Conservation (phyloP, 495 filamentous ascomycete genomes). For the Penicillium mononematosum region DNA sequence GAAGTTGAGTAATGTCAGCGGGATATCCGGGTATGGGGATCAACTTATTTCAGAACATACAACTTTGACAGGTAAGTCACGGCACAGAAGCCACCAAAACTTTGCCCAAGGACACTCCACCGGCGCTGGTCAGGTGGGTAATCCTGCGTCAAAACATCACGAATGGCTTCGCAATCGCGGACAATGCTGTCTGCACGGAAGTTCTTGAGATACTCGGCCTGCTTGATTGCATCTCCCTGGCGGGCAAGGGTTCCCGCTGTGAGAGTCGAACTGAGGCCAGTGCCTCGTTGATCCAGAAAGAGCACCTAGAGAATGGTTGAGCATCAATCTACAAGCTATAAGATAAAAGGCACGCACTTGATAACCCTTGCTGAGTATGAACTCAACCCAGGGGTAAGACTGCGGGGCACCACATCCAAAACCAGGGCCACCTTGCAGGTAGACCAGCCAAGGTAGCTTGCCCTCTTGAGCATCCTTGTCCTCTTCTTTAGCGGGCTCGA, state of each 20-base stretch:
- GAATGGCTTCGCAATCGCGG: slow-evolving; percentile 82
- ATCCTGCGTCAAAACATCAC: slow-evolving; percentile 66
- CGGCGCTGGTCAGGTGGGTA: slow-evolving; percentile 69
- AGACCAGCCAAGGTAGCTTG: slow-evolving; percentile 62
- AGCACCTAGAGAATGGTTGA: slow-evolving; percentile 54
- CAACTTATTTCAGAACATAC: slow-evolving; percentile 35
- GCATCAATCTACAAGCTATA: background rate
- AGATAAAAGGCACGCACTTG: slow-evolving; percentile 33
- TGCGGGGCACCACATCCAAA: slow-evolving; percentile 73
- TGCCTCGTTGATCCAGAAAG: slow-evolving; percentile 85
- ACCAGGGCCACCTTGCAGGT: slow-evolving; percentile 76
- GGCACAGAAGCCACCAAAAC: slow-evolving; percentile 85
- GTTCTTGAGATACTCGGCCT: slow-evolving; percentile 78
- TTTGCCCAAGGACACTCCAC: slow-evolving; percentile 86
- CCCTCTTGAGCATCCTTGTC: slow-evolving; percentile 51
- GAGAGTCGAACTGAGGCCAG: slow-evolving; percentile 77
- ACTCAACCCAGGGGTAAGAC: slow-evolving; percentile 60
- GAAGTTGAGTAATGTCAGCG: background rate
- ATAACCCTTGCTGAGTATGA: slow-evolving; percentile 78
- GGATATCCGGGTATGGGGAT: background rate
- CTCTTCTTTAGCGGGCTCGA: slow-evolving; percentile 52
- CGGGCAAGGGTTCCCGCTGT: slow-evolving; percentile 65
- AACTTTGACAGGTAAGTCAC: slow-evolving; percentile 78
- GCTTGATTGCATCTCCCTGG: slow-evolving; percentile 59
- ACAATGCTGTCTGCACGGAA: slow-evolving; percentile 92